These are phyloP conservation scores for Nannizziopsis arthrosporioides DNA, from an alignment of 2,329 filamentous ascomycete species.

Conservation along the genomic window DNA sequence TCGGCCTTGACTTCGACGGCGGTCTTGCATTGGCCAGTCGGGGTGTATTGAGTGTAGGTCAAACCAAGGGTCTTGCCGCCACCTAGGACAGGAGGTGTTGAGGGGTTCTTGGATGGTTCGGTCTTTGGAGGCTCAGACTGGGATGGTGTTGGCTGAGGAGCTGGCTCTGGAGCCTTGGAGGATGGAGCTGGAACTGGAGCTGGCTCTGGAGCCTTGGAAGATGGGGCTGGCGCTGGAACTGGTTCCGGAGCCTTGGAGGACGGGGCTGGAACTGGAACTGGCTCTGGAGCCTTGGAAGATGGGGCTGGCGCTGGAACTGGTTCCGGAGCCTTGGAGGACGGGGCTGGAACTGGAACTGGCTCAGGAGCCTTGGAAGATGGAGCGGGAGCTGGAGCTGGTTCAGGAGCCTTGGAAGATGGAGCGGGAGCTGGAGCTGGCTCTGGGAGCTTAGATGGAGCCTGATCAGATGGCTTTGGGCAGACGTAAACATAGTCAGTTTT, in stretches of 20 bases:
- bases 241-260: conserved; percentile 21
- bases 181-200: conserved; percentile 17
- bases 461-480: conserved; percentile 53
- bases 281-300: conserved; percentile 16
- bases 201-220: conserved; percentile 16
- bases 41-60: conserved; percentile 66
- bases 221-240: conserved; percentile 20
- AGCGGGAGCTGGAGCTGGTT: conserved; percentile 21
- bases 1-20: conserved; percentile 48
- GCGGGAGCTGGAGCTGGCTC: conserved; percentile 14
- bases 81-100: conserved; percentile 17
- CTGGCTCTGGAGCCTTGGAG: conserved; percentile 14
- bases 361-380: conserved; percentile 16
- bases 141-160: background rate
- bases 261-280: conserved; percentile 10
- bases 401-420: conserved; percentile 19
- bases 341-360: conserved; percentile 12
- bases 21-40: conserved; percentile 51
- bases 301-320: conserved; percentile 21
- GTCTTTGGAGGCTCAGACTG: conserved; percentile 19
- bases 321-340: conserved; percentile 20
- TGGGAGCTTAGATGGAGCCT: conserved; percentile 13
- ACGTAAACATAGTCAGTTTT: conserved; percentile 56
- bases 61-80: conserved; percentile 52
- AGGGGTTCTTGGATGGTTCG: conserved; percentile 14